These are phyloP conservation scores for Agroathelia rolfsii DNA, from an alignment of 1,284 basidiomycete species.

Conservation along the genomic window DNA sequence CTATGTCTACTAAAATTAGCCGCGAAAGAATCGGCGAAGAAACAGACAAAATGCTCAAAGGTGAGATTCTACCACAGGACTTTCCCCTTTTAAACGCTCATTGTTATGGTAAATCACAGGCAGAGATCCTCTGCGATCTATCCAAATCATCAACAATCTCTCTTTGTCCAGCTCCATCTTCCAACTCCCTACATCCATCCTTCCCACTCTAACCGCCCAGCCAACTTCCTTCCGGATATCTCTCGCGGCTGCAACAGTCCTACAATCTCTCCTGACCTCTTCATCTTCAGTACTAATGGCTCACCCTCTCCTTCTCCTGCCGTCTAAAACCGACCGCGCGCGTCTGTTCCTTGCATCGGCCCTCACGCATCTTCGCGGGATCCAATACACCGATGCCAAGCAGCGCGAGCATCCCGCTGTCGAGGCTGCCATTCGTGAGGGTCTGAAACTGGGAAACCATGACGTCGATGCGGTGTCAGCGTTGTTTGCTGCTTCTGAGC, in stretches of 20 bases:
- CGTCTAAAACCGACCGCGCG: slow-evolving; percentile 29
- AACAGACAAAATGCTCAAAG: slow-evolving; percentile 84
- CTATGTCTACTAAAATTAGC: slow-evolving; percentile 71
- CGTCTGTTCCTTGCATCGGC: slow-evolving; percentile 69
- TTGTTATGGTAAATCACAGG: slow-evolving; percentile 39
- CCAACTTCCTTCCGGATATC: slow-evolving; percentile 28
- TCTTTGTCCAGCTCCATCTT: slow-evolving; percentile 69
- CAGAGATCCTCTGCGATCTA: slow-evolving; percentile 63
- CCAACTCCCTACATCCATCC: slow-evolving; percentile 37
- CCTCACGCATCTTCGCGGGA: slow-evolving; percentile 51
- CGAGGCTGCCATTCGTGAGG: slow-evolving; percentile 70
- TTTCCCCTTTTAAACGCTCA: slow-evolving; percentile 4
- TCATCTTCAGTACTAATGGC: slow-evolving; percentile 26
- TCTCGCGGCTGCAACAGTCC: slow-evolving; percentile 49
- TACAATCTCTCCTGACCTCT: slow-evolving; percentile 38
- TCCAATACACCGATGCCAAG: slow-evolving; percentile 59
- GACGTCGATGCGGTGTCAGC: slow-evolving; percentile 66
- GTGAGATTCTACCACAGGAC: slow-evolving; percentile 26
- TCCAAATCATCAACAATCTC: slow-evolving; percentile 63
- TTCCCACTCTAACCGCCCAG: slow-evolving; percentile 33
- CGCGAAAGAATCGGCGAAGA: slow-evolving; percentile 89
- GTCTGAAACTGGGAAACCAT: slow-evolving; percentile 77
- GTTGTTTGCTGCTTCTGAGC: slow-evolving; percentile 49
- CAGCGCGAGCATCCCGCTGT: slow-evolving; percentile 47
- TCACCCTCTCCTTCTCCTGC: slow-evolving; percentile 38